Base-by-base conservation (phyloP, 2,329 filamentous ascomycete genomes). In the Huntiella omanensis region DNA sequence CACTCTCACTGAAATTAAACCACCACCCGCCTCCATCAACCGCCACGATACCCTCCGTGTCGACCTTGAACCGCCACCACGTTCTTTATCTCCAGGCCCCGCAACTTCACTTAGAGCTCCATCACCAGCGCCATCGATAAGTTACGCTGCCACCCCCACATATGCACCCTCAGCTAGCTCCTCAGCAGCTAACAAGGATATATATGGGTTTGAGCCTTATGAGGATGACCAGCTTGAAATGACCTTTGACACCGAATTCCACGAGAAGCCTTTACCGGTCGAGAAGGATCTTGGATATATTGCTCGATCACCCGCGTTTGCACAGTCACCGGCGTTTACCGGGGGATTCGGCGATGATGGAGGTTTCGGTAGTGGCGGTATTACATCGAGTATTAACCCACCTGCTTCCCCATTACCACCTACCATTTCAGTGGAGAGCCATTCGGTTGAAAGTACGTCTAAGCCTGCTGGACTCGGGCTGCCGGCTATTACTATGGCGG, bases 221-320 rank as follows among this genome's bases (percentile, higher is more conserved):
- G 12, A 47, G 4, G 65, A 70, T 19, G 69, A 70, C 17, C 70
- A 69, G 45, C 62, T 83, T 5, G 69, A 77, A 53, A 80, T 85
- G 78, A 79, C 76, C 1, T 86, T 85, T 58, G 80, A 83, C 56
- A 75, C 73, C 6, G 66, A 71, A 1, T 80, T 71, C 52, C 60
- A 69, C 36, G 66, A 67, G 49, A 37, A 56, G 22, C 40, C 47
- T n/a, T 5, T 47, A 13, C 42, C 53, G 6, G 53, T 52, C 10
- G 56, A 60, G 16, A 55, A 57, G 15, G 57, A 59, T 34, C 62
- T 60, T 22, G 51, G 58, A 28, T 58, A 54, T 12, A 41, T 50
- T 11, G 52, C 49, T 22, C 37, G 37, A n/a, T 45, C 42, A 5
- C 32, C 37, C 1, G 53, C 55, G 28, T 56, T 55, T 2, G 54